phyloP scores from a whole-genome alignment of 2,329 filamentous ascomycete species.

The Colletotrichum horii region DNA sequence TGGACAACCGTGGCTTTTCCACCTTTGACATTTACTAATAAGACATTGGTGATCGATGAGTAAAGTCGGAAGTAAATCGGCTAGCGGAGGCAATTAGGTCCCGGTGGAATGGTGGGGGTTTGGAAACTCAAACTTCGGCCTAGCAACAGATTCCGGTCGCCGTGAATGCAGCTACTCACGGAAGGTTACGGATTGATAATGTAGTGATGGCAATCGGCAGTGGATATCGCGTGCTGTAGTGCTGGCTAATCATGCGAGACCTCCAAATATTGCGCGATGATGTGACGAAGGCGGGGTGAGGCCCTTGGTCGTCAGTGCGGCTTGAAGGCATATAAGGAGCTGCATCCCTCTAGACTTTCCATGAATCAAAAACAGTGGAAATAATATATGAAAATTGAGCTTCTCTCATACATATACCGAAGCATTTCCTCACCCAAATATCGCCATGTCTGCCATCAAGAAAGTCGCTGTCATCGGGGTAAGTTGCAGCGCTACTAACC shows the following conservation, averaged over 20 bases:
- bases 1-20: not conserved
- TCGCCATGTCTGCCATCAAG: constrained; percentile 30
- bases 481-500: no score
- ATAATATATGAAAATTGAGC: not conserved
- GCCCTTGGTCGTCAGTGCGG: not conserved
- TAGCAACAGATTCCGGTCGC: not conserved
- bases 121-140: not conserved
- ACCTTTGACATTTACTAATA: not conserved
- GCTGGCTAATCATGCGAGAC: not conserved
- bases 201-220: not conserved
- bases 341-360: not conserved
- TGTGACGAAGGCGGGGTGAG: not conserved
- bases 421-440: not conserved
- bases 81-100: not conserved
- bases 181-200: not conserved
- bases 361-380: not conserved
- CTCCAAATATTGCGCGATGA: constrained; percentile 7
- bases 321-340: not conserved
- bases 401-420: not conserved
- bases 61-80: not conserved
- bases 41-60: not conserved
- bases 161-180: not conserved
- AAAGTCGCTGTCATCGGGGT: constrained; percentile 41
- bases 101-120: not conserved
- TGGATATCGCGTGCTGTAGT: not conserved